Evolutionary conservation across 129 eudicot species (phyloP).

Genomic region (Centella asiatica): DNA sequence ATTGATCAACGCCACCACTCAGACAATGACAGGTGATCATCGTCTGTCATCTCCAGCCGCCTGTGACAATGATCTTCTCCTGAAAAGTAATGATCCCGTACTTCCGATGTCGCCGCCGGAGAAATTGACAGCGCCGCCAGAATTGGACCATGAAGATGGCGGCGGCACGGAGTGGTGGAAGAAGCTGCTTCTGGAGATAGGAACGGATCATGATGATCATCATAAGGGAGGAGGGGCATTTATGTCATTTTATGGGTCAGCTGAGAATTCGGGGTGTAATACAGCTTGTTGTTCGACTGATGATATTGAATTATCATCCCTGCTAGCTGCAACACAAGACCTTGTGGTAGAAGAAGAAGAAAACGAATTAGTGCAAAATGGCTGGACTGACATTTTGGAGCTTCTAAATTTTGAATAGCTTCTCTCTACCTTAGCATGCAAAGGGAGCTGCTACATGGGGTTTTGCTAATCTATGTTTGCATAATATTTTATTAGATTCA

Average conservation of each 20-base stretch:
- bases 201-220: not conserved
- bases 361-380: not conserved
- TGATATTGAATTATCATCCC: not conserved
- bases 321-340: not conserved
- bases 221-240: not conserved
- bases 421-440: not conserved
- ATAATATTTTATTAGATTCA: no score
- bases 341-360: not conserved
- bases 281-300: not conserved
- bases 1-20: no score
- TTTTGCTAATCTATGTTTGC: no score
- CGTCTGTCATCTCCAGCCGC: no score
- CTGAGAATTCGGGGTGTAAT: not conserved
- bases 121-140: not conserved
- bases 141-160: no score
- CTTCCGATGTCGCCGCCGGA: no score
- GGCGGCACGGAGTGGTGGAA: slow-evolving; percentile 8
- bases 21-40: no score
- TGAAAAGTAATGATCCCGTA: no score
- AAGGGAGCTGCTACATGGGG: not conserved
- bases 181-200: not conserved
- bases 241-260: not conserved
- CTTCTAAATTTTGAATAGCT: slow-evolving; percentile 8
- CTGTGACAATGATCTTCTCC: no score
- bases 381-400: slow-evolving; percentile 21